Base-by-base conservation (phyloP, 805 yeast species). In the Wickerhamiella kurtzmanii region DNA sequence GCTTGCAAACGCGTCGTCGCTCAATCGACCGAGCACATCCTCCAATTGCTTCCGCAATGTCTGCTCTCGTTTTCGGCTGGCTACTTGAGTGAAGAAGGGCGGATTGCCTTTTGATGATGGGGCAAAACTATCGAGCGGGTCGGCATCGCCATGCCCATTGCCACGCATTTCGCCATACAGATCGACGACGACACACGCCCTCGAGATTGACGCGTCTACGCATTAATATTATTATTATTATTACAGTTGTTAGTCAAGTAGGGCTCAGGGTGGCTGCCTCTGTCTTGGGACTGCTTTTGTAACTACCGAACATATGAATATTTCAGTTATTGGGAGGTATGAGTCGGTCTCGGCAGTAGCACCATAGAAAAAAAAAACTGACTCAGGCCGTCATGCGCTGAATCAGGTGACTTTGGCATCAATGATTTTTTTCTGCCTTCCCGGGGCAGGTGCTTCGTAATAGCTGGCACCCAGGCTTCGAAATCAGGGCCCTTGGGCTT, bases 11-110 rank as follows among this genome's bases (percentile, higher is more conserved):
- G 43, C 44, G 3, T 44, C 41, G 19, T 48, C 54, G 17, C 42
- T 39, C 11, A 59, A 22, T 0, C 52, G 52, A 2, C 66, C 66
- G 16, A 62, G 44, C 3, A 62, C 51, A 4, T 56, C 56, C 44
- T 56, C 60, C 1, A 62, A 49, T 35, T 50, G 50, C 1, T 19
- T 6, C 15, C 53, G 36, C n/a, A 61, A 36, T 3, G 19, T 38
- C 2, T 21, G 19, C 3, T 43, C 44, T 2, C 37, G 32, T 3
- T 9, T 22, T 3, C 39, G 16, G 4, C 35, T 40, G 5, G 35
- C 43, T 16, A 41, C 25, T 4, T 17, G 15, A 6, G 47, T 49
- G 47, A 53, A 53, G 19, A 53, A 53, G 16, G 50, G 40, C 15
- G 47, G 45, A 2, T 35, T 20, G 5, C 35, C 35, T 2, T 45